Evolutionary conservation across 179 eudicot species (phyloP), one percentile per base, ranked within the genome.

Genomic region (Actinidia arguta): DNA sequence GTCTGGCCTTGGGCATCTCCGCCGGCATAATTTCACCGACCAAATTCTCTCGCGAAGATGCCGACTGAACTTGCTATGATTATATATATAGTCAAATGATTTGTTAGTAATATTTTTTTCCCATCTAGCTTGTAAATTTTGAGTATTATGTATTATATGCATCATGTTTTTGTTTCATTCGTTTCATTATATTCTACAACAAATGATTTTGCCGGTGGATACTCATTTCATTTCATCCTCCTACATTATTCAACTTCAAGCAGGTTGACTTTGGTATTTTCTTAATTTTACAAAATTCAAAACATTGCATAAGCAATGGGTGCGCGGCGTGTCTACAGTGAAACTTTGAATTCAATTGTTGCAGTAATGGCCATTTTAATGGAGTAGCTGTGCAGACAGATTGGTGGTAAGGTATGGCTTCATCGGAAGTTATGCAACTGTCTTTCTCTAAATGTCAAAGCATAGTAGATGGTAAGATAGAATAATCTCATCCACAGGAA

Each of bases 401-500:
- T 42, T 27, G 46, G 20, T 46, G 77, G 17, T 47, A 70, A 77
- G 77, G 59, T 36, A 24, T 75, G 59, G 58, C 70, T 78, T 71
- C 27, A 8, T 36, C 31, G 64, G 59, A 7, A 52, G 24, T 1
- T 66, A 36, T 20, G 6, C 24, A 7, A 17, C 2, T 39, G 31
- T 55, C 48, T 62, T 56, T 24, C 56, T 44, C n/a, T 14, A 51
- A 17, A 73, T 79, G 82, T 73, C 58, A 52, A 79, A 78, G 79
- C 75, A 52, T 27, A 64, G 74, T 74, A 42, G 58, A 50, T 52
- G 79, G 25, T 80, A 66, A 70, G 39, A 56, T 25, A 59, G 51
- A 73, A 48, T 68, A 73, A 72, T 79, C 85, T 73, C 69, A 83
- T 83, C 50, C 58, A 82, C 12, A 51, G 79, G 52, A 73, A 72